Base-by-base conservation (phyloP, 1,284 basidiomycete genomes). In the Trichosporon sp. region DNA sequence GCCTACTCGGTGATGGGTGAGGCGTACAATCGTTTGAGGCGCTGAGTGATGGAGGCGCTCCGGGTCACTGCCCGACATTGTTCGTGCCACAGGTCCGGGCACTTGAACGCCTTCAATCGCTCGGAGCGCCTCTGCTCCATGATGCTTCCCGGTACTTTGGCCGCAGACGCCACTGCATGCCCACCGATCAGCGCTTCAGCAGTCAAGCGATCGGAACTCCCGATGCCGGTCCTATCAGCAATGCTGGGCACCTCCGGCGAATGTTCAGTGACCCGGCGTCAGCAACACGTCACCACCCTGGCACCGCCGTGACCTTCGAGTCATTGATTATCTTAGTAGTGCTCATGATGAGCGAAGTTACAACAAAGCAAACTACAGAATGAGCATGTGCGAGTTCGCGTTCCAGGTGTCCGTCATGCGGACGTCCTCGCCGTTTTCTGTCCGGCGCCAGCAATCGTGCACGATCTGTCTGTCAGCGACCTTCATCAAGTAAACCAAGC, bases 401-500 rank as follows among this genome's bases (percentile, higher is more conserved):
- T 65, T 66, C 71, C 71, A 73, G 11, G 68, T 64, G 21, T 70
- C 71, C 19, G 69, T 59, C 64, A 68, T 65, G 48, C 67, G 64
- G 64, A 73, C 64, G 43, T 64, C 68, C 38, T 73, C 69, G 11
- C 72, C 68, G 1, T 59, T 38, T 6, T 66, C 51, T 38, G 21
- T 8, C 26, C 72, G 56, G 2, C 72, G 70, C 72, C 72, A 73
- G 19, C 31, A 54, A n/a, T 70, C 72, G n/a, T 73, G 65, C 6
- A 65, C 72, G 16, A 73, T 73, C 72, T 73, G 65, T 21, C 35
- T 21, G 21, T 63, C 26, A 70, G 48, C 37, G 1, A 19, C 6
- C 5, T 37, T 19, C 1, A 31, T 7, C 4, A 4, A 1, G 32
- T 8, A 11, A 6, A 66, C 51, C 51, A 40, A 40, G 8, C 8